phyloP scores from a whole-genome alignment of 2,329 filamentous ascomycete species.

The Penicillium fuscoglaucum region DNA sequence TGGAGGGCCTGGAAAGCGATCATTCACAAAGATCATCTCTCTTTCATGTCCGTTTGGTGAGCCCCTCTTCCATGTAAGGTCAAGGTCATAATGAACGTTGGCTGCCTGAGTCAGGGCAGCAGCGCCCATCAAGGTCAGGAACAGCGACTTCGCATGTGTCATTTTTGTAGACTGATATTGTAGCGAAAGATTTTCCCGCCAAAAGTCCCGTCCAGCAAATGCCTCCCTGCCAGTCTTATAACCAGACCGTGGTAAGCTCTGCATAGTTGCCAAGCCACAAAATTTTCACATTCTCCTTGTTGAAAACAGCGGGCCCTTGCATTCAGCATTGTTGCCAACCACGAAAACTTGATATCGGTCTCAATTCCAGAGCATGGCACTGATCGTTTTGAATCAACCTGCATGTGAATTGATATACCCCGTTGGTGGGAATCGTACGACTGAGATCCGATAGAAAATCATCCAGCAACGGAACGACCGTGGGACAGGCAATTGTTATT shows the following conservation, averaged over 20 bases:
- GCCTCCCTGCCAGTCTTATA: background rate
- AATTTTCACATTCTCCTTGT: background rate
- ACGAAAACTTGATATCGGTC: background rate
- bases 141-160: background rate
- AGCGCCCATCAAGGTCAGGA: background rate
- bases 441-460: background rate
- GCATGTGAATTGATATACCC: too few species aligned
- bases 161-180: background rate
- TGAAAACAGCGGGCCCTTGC: background rate
- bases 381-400: background rate
- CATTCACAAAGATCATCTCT: conserved; percentile 17
- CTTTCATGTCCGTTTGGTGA: background rate
- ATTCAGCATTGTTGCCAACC: background rate
- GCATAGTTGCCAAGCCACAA: background rate
- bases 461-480: too few species aligned
- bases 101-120: background rate
- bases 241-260: background rate
- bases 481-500: too few species aligned
- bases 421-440: background rate
- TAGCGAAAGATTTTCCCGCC: background rate
- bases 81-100: background rate
- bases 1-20: conserved; percentile 14
- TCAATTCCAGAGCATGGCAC: background rate
- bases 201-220: background rate
- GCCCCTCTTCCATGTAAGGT: background rate